Evolutionary conservation across 148 eudicot genomes (phyloP).

Genomic region (Rhododendron ovatum): DNA sequence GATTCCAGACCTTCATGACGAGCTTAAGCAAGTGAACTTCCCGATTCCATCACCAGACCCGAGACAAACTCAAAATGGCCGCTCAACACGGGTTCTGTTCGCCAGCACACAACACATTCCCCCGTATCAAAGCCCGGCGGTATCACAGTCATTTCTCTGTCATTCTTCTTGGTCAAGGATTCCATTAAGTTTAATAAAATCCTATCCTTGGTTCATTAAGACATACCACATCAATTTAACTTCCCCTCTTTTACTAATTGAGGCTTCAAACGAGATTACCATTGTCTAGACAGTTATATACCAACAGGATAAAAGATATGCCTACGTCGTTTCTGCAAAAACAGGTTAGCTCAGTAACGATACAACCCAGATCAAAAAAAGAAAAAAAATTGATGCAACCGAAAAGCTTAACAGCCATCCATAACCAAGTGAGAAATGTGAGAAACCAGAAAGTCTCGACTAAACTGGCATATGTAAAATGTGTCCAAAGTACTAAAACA

Average conservation of each 20-base stretch:
- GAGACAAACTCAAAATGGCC: neutral
- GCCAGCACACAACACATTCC: neutral
- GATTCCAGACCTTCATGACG: too few relatives aligned
- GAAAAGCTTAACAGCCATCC: neutral
- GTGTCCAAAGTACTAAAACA: neutral
- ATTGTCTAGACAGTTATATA: neutral
- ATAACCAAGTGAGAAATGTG: neutral
- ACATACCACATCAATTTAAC: neutral
- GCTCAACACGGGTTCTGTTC: neutral
- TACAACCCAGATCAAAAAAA: too few relatives aligned
- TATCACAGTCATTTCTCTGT: neutral
- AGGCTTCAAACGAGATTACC: neutral
- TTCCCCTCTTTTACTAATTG: neutral
- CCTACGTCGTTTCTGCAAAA: neutral
- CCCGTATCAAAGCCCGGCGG: neutral
- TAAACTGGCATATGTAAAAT: neutral
- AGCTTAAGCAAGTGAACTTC: neutral
- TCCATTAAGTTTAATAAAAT: neutral
- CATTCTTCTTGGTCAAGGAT: neutral
- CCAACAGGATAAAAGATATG: neutral
- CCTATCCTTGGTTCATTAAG: neutral
- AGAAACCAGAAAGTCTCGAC: neutral
- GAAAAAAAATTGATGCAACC: neutral
- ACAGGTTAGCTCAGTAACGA: too few relatives aligned
- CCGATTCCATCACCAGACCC: too few relatives aligned